Percentiles rank a stretch among this genome's conserved stretches.
Conservation (phyloP, 2,329 filamentous ascomycete species). For the Iodosphaeria phyllophila region DNA sequence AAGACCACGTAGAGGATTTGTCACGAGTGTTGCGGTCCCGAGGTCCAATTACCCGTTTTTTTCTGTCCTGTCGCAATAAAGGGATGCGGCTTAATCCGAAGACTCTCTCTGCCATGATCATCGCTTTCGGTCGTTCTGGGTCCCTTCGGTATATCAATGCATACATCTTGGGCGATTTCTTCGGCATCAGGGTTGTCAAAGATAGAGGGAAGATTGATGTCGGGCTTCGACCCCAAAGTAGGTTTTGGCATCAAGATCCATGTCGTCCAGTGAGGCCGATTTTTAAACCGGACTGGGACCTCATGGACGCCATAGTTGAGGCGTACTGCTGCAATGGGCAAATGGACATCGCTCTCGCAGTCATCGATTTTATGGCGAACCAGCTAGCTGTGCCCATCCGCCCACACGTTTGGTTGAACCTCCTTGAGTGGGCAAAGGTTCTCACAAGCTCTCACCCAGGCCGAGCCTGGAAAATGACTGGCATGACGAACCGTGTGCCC, state of each 20-base stretch:
- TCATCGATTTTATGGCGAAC: slow-evolving; percentile 43
- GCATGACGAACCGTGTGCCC: slow-evolving; percentile 15
- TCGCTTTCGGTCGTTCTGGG: slow-evolving; percentile 21
- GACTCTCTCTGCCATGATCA: slow-evolving; percentile 20
- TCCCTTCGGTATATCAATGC: slow-evolving; percentile 14
- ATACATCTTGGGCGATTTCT: slow-evolving; percentile 11
- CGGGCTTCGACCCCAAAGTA: no score
- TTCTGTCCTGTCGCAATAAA: slow-evolving; percentile 10
- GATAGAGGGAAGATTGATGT: not conserved
- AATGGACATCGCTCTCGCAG: slow-evolving; percentile 34
- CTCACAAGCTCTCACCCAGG: slow-evolving; percentile 20
- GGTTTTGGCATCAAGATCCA: slow-evolving; percentile 2
- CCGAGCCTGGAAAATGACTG: slow-evolving; percentile 17
- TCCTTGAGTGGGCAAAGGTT: slow-evolving; percentile 50
- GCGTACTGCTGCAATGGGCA: slow-evolving; percentile 48
- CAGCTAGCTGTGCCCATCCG: slow-evolving; percentile 40
- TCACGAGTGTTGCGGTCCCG: slow-evolving; percentile 11
- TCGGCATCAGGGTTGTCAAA: slow-evolving; percentile 8
- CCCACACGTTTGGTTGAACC: slow-evolving; percentile 39
- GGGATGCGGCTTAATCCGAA: slow-evolving; percentile 17
- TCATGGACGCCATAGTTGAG: slow-evolving; percentile 51
- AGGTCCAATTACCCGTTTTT: slow-evolving; percentile 11
- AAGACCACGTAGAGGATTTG: slow-evolving; percentile 10
- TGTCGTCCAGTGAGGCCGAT: not conserved
- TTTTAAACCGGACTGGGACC: slow-evolving; percentile 31